These are phyloP conservation scores for Fagus sylvatica DNA, from an alignment of 306 rosid species.

Conservation along the genomic window DNA sequence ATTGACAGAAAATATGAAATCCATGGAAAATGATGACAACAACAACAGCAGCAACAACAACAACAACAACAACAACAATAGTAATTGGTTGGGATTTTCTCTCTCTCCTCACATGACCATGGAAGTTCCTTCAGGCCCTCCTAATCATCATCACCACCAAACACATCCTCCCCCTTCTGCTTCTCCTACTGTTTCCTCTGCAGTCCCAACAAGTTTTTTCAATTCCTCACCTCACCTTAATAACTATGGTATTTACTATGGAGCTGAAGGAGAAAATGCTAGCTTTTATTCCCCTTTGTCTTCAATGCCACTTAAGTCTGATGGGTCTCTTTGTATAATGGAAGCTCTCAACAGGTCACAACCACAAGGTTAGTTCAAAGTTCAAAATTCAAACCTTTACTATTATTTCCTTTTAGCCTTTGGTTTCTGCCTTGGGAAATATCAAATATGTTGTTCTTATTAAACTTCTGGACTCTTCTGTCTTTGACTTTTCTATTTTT, in stretches of 20 bases:
- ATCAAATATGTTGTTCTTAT: background rate
- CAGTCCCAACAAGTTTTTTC: constrained; percentile 44
- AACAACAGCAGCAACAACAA: background rate
- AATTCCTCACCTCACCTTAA: constrained; percentile 43
- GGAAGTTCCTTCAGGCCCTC: constrained; percentile 38
- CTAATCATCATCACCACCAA: constrained; percentile 22
- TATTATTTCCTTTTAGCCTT: background rate
- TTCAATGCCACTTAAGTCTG: constrained; percentile 79
- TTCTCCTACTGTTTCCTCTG: constrained; percentile 18
- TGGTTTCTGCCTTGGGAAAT: background rate
- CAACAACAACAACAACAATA: constrained; percentile 33
- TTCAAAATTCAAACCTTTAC: constrained; percentile 13
- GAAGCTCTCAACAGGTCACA: constrained; percentile 65
- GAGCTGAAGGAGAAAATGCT: constrained; percentile 51
- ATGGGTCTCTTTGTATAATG: constrained; percentile 72
- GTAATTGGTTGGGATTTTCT: constrained; percentile 73
- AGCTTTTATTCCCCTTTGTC: constrained; percentile 59
- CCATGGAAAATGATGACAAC: constrained; percentile 51
- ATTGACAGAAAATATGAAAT: constrained; percentile 49
- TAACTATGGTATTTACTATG: constrained; percentile 63
- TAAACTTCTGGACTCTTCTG: constrained; percentile 16
- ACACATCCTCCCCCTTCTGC: constrained; percentile 37
- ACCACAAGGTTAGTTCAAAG: constrained; percentile 57
- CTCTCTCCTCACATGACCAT: constrained; percentile 67
- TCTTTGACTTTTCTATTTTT: background rate